A percentile compares a stretch with the other conserved stretches of the same genome.
Conservation (phyloP, 768 basidiomycete genomes). For the Xerocomus brunneocitrinus region DNA sequence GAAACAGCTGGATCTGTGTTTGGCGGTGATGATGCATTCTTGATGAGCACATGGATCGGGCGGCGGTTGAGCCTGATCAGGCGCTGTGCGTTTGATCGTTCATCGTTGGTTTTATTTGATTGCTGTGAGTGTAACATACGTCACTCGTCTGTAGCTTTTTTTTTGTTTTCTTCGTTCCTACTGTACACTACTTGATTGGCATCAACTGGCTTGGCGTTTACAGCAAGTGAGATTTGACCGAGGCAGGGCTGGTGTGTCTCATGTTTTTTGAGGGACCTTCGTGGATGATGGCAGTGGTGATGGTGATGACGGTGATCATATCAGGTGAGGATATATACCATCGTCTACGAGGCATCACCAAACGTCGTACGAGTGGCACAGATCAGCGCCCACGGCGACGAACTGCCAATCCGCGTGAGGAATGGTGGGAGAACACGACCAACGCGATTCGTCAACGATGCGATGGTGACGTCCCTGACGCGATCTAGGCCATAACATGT, state of each 20-base stretch:
- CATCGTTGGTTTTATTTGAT: background rate
- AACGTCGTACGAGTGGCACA: background rate
- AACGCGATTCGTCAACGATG: background rate
- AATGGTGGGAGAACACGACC: background rate
- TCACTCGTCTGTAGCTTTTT: background rate
- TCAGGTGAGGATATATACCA: too few relatives aligned
- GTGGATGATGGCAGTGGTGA: background rate
- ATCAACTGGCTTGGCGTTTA: background rate
- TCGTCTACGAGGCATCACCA: too few relatives aligned
- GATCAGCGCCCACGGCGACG: too few relatives aligned
- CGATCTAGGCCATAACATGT: too few relatives aligned
- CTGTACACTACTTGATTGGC: background rate
- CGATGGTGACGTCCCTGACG: background rate
- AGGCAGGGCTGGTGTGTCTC: background rate
- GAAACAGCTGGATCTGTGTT: slow-evolving; percentile 12
- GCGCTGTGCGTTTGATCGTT: background rate
- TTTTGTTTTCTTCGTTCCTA: background rate
- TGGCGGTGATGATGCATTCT: slow-evolving; percentile 5
- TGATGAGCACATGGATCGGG: background rate
- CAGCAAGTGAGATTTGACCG: background rate
- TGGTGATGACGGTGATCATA: background rate
- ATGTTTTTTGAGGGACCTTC: background rate
- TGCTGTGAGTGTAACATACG: background rate
- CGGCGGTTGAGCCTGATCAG: background rate
- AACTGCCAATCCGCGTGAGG: too few relatives aligned